Conservation (phyloP, 129 eudicot genomes). For the Centella asiatica region DNA sequence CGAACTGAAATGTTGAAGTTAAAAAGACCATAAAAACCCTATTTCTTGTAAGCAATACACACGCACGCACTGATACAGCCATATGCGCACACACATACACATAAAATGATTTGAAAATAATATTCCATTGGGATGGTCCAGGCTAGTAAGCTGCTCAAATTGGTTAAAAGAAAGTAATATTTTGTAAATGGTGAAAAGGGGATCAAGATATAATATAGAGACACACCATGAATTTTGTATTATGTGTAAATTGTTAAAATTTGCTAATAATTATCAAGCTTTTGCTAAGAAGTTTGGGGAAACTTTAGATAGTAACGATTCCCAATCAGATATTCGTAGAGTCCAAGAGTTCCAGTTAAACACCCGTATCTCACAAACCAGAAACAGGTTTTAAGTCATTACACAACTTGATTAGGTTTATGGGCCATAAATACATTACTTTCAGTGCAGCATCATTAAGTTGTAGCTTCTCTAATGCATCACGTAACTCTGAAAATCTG, state of each 20-base stretch:
- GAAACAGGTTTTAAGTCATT: background rate
- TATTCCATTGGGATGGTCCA: too few species aligned
- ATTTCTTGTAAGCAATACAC: too few species aligned
- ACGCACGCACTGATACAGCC: too few species aligned
- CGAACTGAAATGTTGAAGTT: conserved; percentile 50
- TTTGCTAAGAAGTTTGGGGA: background rate
- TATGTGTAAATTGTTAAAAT: too few species aligned
- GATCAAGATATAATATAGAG: background rate
- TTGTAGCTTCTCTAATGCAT: conserved; percentile 90
- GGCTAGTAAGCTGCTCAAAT: too few species aligned
- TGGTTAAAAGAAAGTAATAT: too few species aligned
- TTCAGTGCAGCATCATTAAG: conserved; percentile 95
- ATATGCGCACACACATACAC: too few species aligned
- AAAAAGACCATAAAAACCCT: background rate
- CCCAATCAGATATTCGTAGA: too few species aligned
- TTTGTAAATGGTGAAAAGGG: background rate
- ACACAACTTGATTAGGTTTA: too few species aligned
- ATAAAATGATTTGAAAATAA: too few species aligned
- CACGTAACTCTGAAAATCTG: conserved; percentile 88
- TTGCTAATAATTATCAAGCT: background rate
- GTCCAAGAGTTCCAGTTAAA: background rate
- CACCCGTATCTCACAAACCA: background rate
- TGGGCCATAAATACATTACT: conserved; percentile 24
- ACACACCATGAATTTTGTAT: too few species aligned
- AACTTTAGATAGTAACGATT: background rate